Conservation (phyloP, 805 yeast species). For the Metschnikowia arizonensis region DNA sequence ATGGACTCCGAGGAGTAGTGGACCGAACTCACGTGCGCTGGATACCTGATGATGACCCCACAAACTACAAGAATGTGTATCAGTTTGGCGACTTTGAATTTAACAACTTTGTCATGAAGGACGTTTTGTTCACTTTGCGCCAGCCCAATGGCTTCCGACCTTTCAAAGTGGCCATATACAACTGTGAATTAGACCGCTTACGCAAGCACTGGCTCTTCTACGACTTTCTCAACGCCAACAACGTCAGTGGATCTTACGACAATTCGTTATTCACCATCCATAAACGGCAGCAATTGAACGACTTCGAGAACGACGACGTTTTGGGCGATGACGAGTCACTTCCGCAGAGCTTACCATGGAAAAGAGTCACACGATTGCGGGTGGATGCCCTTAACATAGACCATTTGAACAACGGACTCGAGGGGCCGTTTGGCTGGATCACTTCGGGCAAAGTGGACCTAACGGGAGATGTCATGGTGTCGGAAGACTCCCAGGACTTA, state of each 20-base stretch:
- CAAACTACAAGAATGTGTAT: slow-evolving; percentile 67
- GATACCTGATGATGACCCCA: slow-evolving; percentile 79
- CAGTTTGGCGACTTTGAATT: slow-evolving; percentile 92
- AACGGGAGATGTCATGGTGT: slow-evolving; percentile 85
- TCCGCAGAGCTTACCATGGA: slow-evolving; percentile 36
- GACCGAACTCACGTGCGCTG: slow-evolving; percentile 86
- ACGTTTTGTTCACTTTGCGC: slow-evolving; percentile 71
- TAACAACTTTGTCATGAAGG: slow-evolving; percentile 77
- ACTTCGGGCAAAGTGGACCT: slow-evolving; percentile 87
- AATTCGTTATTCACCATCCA: slow-evolving; percentile 90
- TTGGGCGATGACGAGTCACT: slow-evolving; percentile 16
- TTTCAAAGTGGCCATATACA: slow-evolving; percentile 82
- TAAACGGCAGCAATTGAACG: slow-evolving; percentile 59
- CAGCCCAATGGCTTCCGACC: slow-evolving; percentile 83
- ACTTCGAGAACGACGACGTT: slow-evolving; percentile 27
- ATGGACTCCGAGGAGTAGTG: slow-evolving; percentile 86
- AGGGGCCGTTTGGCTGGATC: slow-evolving; percentile 98
- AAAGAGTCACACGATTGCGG: slow-evolving; percentile 68
- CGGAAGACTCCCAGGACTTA: slow-evolving; percentile 54
- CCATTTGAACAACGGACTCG: slow-evolving; percentile 83
- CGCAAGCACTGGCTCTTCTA: slow-evolving; percentile 92
- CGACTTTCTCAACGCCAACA: slow-evolving; percentile 79
- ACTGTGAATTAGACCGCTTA: slow-evolving; percentile 71
- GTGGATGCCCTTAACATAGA: slow-evolving; percentile 83
- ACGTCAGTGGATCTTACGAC: slow-evolving; percentile 88